A percentile compares a stretch with the other conserved stretches of the same genome.
Evolutionary conservation across 306 rosid species (phyloP).

Genomic region (Arachis stenosperma): DNA sequence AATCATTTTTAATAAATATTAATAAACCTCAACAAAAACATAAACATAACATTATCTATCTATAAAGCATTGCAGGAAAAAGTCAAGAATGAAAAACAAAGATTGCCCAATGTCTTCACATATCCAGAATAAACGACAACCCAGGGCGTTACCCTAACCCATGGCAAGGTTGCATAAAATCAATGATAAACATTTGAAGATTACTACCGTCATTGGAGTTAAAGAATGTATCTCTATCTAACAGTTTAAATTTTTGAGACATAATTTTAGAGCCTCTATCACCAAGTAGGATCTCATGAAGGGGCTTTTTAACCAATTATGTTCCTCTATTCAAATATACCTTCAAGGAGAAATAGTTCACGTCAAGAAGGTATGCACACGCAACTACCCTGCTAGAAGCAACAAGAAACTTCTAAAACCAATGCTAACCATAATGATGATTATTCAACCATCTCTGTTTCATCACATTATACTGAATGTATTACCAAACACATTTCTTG

Average conservation of each 20-base stretch:
- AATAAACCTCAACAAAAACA: slow-evolving; percentile 1
- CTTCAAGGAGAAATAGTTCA: not conserved
- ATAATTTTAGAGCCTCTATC: too few species aligned
- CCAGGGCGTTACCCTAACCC: not conserved
- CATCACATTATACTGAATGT: slow-evolving; percentile 67
- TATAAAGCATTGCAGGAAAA: slow-evolving; percentile 5
- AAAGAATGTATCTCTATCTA: not conserved
- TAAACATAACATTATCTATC: not conserved
- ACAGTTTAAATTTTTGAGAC: not conserved
- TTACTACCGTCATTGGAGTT: not conserved
- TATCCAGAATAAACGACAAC: not conserved
- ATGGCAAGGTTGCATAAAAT: not conserved
- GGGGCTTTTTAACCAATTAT: too few species aligned
- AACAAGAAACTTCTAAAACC: slow-evolving; percentile 8
- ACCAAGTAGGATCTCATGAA: too few species aligned
- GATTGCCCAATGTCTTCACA: not conserved
- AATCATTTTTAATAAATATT: not conserved
- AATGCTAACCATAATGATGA: slow-evolving; percentile 25
- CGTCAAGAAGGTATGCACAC: not conserved
- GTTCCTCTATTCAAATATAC: not conserved
- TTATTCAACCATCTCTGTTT: slow-evolving; percentile 52
- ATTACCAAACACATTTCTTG: slow-evolving; percentile 37
- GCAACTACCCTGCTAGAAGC: slow-evolving; percentile 4
- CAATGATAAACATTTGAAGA: not conserved
- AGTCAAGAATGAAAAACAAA: not conserved